Conservation (phyloP, 306 rosid species). For the Lathyrus aphaca region DNA sequence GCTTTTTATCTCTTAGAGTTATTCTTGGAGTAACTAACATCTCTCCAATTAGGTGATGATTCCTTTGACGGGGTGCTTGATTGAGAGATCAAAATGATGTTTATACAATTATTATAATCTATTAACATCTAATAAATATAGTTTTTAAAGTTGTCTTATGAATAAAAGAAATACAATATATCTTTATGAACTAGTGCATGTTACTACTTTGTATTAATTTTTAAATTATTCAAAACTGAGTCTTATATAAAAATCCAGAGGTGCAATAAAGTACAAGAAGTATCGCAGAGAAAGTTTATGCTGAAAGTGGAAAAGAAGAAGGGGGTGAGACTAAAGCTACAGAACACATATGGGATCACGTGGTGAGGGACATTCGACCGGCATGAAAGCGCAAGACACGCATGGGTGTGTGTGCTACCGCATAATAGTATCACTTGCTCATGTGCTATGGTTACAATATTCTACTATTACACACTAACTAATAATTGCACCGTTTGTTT, state of each 20-base stretch:
- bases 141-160: too few species aligned
- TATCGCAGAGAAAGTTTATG: constrained; percentile 15
- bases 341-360: constrained; percentile 43
- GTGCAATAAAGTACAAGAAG: constrained; percentile 26
- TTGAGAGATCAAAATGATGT: too few species aligned
- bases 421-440: constrained; percentile 47
- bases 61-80: too few species aligned
- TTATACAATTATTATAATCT: too few species aligned
- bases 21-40: too few species aligned
- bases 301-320: background rate
- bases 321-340: constrained; percentile 17
- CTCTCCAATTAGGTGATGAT: too few species aligned
- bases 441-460: background rate
- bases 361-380: constrained; percentile 50
- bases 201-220: too few species aligned
- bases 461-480: background rate
- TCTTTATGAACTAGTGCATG: too few species aligned
- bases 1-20: too few species aligned
- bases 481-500: background rate
- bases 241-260: constrained; percentile 1
- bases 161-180: too few species aligned
- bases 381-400: constrained; percentile 74
- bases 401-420: constrained; percentile 50
- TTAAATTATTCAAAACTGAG: background rate
- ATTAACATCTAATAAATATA: too few species aligned